Conservation (phyloP, 306 rosid genomes). For the Canavalia gladiata region DNA sequence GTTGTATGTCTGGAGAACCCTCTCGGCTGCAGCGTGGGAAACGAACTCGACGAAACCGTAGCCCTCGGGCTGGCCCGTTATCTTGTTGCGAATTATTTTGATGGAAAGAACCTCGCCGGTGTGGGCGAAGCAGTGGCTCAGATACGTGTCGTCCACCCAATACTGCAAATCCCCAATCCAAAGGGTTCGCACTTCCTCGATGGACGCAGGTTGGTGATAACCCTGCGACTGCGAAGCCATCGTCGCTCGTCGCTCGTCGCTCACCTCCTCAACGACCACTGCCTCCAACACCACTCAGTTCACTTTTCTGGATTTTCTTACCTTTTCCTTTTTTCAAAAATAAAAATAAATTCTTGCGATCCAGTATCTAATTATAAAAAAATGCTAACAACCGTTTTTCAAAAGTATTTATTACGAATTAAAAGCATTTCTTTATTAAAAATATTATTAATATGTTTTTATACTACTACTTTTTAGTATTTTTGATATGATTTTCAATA, state of each 20-base stretch:
- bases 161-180: constrained; percentile 97
- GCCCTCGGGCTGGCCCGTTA: constrained; percentile 91
- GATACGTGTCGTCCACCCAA: constrained; percentile 89
- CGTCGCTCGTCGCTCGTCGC: background rate
- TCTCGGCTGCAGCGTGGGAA: constrained; percentile 84
- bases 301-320: no score
- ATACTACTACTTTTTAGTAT: no score
- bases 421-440: no score
- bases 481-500: no score
- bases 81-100: constrained; percentile 86
- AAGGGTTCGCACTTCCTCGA: constrained; percentile 81
- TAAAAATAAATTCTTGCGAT: no score
- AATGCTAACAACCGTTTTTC: no score
- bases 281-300: background rate
- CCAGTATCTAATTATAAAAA: no score
- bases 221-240: constrained; percentile 33
- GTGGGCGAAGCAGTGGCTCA: constrained; percentile 79
- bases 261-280: background rate
- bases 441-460: no score
- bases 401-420: no score
- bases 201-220: constrained; percentile 50
- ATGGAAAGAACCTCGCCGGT: constrained; percentile 82
- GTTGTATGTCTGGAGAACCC: constrained; percentile 79
- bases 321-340: no score
- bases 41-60: constrained; percentile 93